phyloP scores from a whole-genome alignment of 1,284 basidiomycete genomes.

The Ceratobasidium sp. region DNA sequence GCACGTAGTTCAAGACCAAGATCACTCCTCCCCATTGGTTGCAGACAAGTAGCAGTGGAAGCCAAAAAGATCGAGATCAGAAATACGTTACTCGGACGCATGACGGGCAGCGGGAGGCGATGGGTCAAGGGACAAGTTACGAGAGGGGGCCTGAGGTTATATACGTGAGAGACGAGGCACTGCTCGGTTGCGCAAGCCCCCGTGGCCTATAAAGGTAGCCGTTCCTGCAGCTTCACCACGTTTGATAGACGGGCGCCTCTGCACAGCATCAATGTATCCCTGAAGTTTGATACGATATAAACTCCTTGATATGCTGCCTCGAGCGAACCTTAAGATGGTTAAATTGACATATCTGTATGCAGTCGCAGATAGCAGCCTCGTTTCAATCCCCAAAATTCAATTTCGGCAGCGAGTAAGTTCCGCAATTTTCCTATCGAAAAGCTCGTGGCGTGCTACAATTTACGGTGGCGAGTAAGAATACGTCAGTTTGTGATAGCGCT shows the following conservation, averaged over 20 bases:
- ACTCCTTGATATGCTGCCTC: no score
- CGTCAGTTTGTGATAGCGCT: no score
- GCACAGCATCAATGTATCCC: conserved; percentile 16
- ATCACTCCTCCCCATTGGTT: not conserved
- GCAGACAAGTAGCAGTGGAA: conserved; percentile 12
- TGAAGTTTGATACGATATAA: no score
- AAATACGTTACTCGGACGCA: conserved; percentile 11
- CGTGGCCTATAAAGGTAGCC: not conserved
- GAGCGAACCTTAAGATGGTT: no score
- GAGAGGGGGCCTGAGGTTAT: conserved; percentile 12
- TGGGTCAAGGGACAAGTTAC: conserved; percentile 19
- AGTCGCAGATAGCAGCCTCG: no score
- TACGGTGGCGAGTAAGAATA: no score
- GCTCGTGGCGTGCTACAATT: no score
- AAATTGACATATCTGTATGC: no score
- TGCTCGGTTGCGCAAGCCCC: conserved; percentile 12
- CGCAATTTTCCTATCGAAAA: no score
- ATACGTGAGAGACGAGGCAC: conserved; percentile 20
- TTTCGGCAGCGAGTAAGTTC: no score
- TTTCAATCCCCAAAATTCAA: no score
- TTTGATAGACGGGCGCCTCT: conserved; percentile 16
- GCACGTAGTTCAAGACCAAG: conserved; percentile 7
- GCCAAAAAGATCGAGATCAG: conserved; percentile 15
- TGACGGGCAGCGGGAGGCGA: not conserved
- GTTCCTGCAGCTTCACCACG: not conserved